These are phyloP conservation scores for Bidens hawaiensis DNA, from an alignment of 140 eudicot species.

Conservation along the genomic window DNA sequence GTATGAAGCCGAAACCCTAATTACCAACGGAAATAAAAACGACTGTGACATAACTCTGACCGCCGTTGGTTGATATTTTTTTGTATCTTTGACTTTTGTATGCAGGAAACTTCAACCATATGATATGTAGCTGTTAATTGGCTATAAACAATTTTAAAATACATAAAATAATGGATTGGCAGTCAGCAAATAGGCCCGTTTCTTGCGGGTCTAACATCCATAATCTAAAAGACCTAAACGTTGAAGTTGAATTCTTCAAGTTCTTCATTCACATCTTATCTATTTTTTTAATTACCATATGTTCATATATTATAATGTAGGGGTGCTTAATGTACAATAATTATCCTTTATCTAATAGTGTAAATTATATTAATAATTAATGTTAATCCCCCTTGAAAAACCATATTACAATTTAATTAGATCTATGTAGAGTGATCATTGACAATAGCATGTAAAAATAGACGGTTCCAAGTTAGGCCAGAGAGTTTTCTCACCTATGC, in stretches of 20 bases:
- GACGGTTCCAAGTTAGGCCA: too few relatives aligned
- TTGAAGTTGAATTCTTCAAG: constrained; percentile 76
- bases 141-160: not conserved
- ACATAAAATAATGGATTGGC: constrained; percentile 9
- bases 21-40: not conserved
- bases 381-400: not conserved
- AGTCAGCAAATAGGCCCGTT: constrained; percentile 47
- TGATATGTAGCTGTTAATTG: constrained; percentile 40
- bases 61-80: constrained; percentile 16
- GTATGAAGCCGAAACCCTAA: constrained; percentile 34
- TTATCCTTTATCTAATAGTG: too few relatives aligned
- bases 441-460: too few relatives aligned
- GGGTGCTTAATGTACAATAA: too few relatives aligned
- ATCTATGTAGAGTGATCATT: not conserved
- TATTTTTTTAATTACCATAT: constrained; percentile 1
- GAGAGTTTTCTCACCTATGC: too few relatives aligned
- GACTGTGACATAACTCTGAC: constrained; percentile 30
- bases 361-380: not conserved
- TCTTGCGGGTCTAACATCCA: constrained; percentile 67
- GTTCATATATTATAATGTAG: too few relatives aligned
- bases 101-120: constrained; percentile 37
- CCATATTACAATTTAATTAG: not conserved
- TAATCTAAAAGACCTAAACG: constrained; percentile 62
- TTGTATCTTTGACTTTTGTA: constrained; percentile 39
- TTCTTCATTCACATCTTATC: constrained; percentile 25